These are phyloP conservation scores for Dendrostoma leiphaemia DNA, from an alignment of 2,329 filamentous ascomycete genomes.

Conservation along the genomic window DNA sequence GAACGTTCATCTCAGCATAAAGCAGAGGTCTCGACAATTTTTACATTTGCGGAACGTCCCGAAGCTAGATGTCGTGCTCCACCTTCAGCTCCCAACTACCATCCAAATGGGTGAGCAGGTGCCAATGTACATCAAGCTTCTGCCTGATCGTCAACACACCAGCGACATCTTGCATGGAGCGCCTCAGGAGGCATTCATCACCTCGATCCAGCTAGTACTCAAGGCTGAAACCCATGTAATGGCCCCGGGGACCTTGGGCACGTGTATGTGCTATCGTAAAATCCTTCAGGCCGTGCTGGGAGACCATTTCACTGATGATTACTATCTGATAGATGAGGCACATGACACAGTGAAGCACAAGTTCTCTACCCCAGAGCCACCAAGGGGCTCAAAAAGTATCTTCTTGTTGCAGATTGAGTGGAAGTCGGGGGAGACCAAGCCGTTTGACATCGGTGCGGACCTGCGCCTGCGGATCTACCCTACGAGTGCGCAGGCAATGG, in stretches of 20 bases:
- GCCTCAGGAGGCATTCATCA: conserved; percentile 19
- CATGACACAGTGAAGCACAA: not conserved
- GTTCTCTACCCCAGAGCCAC: too few species aligned
- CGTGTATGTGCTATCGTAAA: too few species aligned
- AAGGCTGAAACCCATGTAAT: conserved; percentile 16
- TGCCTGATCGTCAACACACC: conserved; percentile 17
- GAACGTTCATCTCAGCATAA: conserved; percentile 28
- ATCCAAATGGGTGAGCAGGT: conserved; percentile 29
- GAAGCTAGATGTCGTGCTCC: conserved; percentile 24
- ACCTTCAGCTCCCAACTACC: conserved; percentile 25
- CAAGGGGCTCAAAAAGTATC: too few species aligned
- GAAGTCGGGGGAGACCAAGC: too few species aligned
- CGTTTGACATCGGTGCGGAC: conserved; percentile 3
- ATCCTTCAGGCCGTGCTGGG: not conserved
- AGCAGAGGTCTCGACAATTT: conserved; percentile 31
- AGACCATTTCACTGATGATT: too few species aligned
- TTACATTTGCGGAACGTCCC: conserved; percentile 34
- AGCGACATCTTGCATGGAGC: conserved; percentile 18
- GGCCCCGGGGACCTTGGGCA: conserved; percentile 14
- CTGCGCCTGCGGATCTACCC: not conserved
- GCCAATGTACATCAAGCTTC: conserved; percentile 21
- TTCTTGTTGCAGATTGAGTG: too few species aligned
- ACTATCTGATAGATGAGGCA: too few species aligned
- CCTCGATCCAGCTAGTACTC: conserved; percentile 19
- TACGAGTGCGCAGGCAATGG: not conserved